Percentiles rank a stretch among this genome's conserved stretches.
These are phyloP conservation scores for Bondarzewia mesenterica DNA, from an alignment of 1,284 basidiomycete species.

Conservation along the genomic window DNA sequence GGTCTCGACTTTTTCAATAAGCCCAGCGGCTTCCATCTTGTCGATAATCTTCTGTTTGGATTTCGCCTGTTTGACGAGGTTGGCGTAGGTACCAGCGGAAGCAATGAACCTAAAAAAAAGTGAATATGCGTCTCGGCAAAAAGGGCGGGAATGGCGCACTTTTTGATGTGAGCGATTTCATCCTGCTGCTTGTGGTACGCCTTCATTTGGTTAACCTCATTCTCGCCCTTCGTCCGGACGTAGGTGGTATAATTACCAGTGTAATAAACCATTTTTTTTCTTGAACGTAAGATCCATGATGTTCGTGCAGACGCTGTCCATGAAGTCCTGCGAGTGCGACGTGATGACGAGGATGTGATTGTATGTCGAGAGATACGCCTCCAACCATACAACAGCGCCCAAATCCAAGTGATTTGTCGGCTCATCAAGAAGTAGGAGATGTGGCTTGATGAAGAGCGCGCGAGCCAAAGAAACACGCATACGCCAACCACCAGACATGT, in stretches of 20 bases:
- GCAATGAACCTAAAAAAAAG: constrained; percentile 77
- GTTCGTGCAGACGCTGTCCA: constrained; percentile 96
- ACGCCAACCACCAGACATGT: constrained; percentile 98
- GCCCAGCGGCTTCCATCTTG: constrained; percentile 99
- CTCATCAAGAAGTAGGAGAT: constrained; percentile 88
- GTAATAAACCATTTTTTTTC: constrained; percentile 89
- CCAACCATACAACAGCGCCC: constrained; percentile 97
- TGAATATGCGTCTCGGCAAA: constrained; percentile 3
- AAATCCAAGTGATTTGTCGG: constrained; percentile 89
- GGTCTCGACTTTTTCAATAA: constrained; percentile 83
- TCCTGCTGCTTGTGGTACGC: constrained; percentile 98
- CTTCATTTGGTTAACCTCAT: constrained; percentile 99
- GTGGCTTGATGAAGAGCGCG: constrained; percentile 94
- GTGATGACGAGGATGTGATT: constrained; percentile 97
- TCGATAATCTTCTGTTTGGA: constrained; percentile 99
- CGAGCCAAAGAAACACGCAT: constrained; percentile 98
- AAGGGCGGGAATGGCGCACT: constrained; percentile 37
- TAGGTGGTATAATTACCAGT: constrained; percentile 96
- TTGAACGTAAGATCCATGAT: constrained; percentile 93
- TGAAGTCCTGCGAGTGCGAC: constrained; percentile 97
- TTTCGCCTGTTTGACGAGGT: constrained; percentile 97
- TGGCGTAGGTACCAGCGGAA: constrained; percentile 97
- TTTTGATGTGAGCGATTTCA: constrained; percentile 97
- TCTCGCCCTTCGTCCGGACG: constrained; percentile 93
- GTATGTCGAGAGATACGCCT: constrained; percentile 96